These are phyloP conservation scores for Candida incommunis DNA, from an alignment of 805 yeast species.

Conservation along the genomic window DNA sequence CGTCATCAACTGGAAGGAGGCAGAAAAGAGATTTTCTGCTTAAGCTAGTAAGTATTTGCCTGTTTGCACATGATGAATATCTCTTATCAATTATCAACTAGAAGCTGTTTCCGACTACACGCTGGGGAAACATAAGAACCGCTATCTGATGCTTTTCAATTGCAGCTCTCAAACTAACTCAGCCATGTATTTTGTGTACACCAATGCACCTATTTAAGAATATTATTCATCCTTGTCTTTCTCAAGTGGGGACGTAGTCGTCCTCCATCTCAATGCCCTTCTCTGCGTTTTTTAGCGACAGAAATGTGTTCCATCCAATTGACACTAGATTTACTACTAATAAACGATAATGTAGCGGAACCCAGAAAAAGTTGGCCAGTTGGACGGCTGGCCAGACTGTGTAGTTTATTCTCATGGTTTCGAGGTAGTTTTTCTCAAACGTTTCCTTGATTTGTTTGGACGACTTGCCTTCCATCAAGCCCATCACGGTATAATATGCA, in stretches of 20 bases:
- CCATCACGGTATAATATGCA: conserved; percentile 52
- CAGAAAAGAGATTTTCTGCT: conserved; percentile 41
- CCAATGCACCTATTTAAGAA: no score
- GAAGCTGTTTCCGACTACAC: no score
- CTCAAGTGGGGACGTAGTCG: no score
- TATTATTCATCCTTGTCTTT: no score
- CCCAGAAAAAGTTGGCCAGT: conserved; percentile 49
- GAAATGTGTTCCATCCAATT: conserved; percentile 71
- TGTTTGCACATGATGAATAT: no score
- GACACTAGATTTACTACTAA: conserved; percentile 57
- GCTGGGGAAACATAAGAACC: no score
- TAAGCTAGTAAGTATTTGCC: no score
- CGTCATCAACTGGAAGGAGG: conserved; percentile 88
- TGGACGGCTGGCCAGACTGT: conserved; percentile 81
- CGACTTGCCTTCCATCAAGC: conserved; percentile 45
- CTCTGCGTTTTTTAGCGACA: conserved; percentile 40
- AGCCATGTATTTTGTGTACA: no score
- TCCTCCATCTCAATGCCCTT: no score
- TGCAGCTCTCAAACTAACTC: no score
- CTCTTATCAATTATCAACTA: no score
- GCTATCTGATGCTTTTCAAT: no score
- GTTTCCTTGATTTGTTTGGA: conserved; percentile 24
- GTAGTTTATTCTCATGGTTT: conserved; percentile 66
- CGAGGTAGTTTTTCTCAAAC: conserved; percentile 28
- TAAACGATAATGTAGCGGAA: conserved; percentile 59